A percentile compares a stretch with the other conserved stretches of the same genome.
Conservation (phyloP, 371 early-diverging fungal species). For the Rhizopus sp. region DNA sequence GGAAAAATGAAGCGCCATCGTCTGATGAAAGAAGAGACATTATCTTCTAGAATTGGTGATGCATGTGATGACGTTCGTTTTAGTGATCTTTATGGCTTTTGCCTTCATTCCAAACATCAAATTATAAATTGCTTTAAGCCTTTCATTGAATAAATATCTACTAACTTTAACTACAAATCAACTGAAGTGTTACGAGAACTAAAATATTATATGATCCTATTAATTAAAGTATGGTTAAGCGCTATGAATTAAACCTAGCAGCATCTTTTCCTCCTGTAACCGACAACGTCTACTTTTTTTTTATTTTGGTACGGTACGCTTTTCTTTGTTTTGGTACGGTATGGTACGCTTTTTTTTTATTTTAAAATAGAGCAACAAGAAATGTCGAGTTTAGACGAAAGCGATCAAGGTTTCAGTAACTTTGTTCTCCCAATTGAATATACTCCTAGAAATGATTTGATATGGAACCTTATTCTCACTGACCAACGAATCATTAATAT, state of each 20-base stretch:
- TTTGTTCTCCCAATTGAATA: slow-evolving; percentile 17
- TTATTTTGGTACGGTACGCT: slow-evolving; percentile 4
- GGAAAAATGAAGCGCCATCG: slow-evolving; percentile 11
- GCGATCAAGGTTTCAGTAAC: slow-evolving; percentile 14
- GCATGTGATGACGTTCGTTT: slow-evolving; percentile 12
- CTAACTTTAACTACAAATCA: slow-evolving; percentile 16
- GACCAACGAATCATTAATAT: slow-evolving; percentile 16
- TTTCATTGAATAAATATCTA: slow-evolving; percentile 17
- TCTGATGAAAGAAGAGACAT: slow-evolving; percentile 13
- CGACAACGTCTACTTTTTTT: slow-evolving; percentile 5
- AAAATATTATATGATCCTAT: slow-evolving; percentile 16
- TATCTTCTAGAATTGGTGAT: slow-evolving; percentile 11
- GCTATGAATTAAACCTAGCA: slow-evolving; percentile 16
- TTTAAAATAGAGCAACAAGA: no score
- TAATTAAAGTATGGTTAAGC: slow-evolving; percentile 17
- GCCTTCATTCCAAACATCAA: slow-evolving; percentile 10
- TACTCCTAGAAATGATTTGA: no score
- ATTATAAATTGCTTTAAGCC: slow-evolving; percentile 7
- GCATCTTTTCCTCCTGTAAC: slow-evolving; percentile 26
- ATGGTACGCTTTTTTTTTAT: no score
- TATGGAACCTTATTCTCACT: no score
- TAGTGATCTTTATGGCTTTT: slow-evolving; percentile 8
- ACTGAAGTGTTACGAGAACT: slow-evolving; percentile 10
- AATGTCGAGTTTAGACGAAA: slow-evolving; percentile 13
- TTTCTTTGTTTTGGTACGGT: not conserved